Conservation (phyloP, 441 rosid genomes). For the Pelargonium exstipulatum region DNA sequence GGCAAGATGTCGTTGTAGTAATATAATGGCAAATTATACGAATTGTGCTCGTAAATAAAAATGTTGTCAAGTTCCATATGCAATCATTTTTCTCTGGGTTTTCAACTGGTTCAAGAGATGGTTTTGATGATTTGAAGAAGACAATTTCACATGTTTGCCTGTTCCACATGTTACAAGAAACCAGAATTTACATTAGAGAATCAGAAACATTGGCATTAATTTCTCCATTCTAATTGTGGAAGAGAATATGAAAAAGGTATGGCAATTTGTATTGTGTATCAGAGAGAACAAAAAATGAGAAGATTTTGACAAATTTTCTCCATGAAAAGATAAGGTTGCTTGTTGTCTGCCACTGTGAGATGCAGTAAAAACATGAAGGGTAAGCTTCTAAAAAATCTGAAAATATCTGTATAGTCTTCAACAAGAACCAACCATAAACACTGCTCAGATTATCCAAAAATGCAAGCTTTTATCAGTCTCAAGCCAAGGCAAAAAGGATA, state of each 20-base stretch:
- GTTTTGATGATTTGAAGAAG: no score
- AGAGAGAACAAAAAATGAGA: not conserved
- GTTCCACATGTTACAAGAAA: no score
- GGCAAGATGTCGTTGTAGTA: not conserved
- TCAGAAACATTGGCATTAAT: not conserved
- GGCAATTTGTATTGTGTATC: not conserved
- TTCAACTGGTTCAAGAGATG: not conserved
- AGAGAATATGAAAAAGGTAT: not conserved
- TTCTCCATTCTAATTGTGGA: not conserved
- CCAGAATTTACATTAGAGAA: no score
- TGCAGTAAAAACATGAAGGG: conserved; percentile 16
- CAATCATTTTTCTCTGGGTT: not conserved
- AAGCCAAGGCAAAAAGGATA: conserved; percentile 21
- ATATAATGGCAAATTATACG: not conserved
- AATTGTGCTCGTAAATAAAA: not conserved
- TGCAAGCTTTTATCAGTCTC: not conserved
- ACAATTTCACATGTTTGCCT: no score
- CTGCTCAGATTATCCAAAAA: conserved; percentile 23
- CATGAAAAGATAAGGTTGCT: conserved; percentile 28
- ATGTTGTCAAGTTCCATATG: not conserved
- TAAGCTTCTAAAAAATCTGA: conserved; percentile 13
- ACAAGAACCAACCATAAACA: conserved; percentile 25
- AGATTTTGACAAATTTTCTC: not conserved
- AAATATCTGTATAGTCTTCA: conserved; percentile 31
- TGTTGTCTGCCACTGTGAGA: conserved; percentile 13